Evolutionary conservation across 148 eudicot genomes (phyloP).

Genomic region (Amaranthus palmeri): DNA sequence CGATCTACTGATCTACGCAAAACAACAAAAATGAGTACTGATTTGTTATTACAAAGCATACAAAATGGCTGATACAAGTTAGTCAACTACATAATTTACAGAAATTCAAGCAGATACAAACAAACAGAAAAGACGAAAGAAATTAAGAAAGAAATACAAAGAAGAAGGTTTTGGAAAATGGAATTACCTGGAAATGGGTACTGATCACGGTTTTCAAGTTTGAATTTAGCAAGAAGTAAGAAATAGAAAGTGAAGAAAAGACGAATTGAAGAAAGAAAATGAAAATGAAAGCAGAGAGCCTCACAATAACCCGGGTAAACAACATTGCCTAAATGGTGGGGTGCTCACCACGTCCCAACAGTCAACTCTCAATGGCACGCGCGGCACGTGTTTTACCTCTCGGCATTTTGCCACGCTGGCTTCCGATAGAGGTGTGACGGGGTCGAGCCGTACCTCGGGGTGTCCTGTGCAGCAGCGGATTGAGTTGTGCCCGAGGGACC

Average conservation of each 20-base stretch:
- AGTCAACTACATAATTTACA: neutral
- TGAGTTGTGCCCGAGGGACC: no score
- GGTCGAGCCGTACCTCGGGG: no score
- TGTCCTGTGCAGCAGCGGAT: no score
- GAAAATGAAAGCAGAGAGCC: neutral
- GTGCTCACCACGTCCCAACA: neutral
- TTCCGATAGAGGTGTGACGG: neutral
- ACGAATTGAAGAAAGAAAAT: neutral
- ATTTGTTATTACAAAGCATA: neutral
- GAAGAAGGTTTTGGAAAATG: neutral
- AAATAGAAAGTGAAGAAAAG: slow-evolving; percentile 3
- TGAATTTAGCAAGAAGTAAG: neutral
- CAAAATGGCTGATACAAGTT: neutral
- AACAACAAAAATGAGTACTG: neutral
- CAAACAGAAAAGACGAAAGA: slow-evolving; percentile 1
- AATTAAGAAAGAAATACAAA: no score
- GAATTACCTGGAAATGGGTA: slow-evolving; percentile 13
- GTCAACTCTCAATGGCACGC: slow-evolving; percentile 20
- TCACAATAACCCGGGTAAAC: neutral
- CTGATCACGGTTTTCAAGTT: neutral
- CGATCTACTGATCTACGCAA: slow-evolving; percentile 13
- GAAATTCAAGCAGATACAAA: neutral
- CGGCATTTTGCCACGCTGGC: slow-evolving; percentile 22
- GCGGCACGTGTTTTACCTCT: slow-evolving; percentile 20
- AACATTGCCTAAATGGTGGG: slow-evolving; percentile 18